These are phyloP conservation scores for Mucor irregularis DNA, from an alignment of 371 early-diverging fungal genomes.

Conservation along the genomic window DNA sequence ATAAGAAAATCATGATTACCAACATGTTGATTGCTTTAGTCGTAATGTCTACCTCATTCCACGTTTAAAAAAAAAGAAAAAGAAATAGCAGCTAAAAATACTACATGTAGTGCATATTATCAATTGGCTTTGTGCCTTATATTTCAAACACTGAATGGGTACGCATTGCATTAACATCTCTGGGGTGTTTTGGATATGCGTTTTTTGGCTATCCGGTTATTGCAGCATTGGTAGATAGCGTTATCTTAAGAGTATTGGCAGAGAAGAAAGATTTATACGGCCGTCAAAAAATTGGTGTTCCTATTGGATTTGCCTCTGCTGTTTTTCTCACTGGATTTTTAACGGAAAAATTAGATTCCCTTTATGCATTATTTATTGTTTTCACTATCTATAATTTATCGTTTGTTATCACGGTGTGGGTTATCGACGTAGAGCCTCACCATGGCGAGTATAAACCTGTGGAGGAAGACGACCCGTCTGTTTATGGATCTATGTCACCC, in stretches of 20 bases:
- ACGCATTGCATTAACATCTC: conserved; percentile 19
- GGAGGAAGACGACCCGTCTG: neutral
- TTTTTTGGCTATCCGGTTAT: conserved; percentile 42
- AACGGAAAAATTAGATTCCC: conserved; percentile 22
- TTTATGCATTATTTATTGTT: conserved; percentile 33
- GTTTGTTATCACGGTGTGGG: conserved; percentile 19
- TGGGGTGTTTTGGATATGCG: conserved; percentile 37
- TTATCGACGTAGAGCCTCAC: conserved; percentile 14
- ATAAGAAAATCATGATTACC: conserved; percentile 31
- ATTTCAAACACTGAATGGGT: conserved; percentile 15
- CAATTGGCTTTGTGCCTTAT: conserved; percentile 30
- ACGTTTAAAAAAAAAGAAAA: neutral
- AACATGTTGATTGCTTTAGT: conserved; percentile 35
- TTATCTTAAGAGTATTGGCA: conserved; percentile 26
- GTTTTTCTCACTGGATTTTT: conserved; percentile 35
- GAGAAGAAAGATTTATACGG: conserved; percentile 37
- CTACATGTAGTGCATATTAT: conserved; percentile 25
- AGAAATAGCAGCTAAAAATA: neutral
- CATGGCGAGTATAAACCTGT: neutral
- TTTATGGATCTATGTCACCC: conserved; percentile 9
- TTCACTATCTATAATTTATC: conserved; percentile 19
- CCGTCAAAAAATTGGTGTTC: conserved; percentile 34
- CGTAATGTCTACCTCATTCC: too few relatives aligned
- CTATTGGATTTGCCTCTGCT: conserved; percentile 33
- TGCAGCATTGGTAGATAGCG: conserved; percentile 29